These are phyloP conservation scores for Drechslerella coelobrocha DNA, from an alignment of 2,329 filamentous ascomycete species.

Conservation along the genomic window DNA sequence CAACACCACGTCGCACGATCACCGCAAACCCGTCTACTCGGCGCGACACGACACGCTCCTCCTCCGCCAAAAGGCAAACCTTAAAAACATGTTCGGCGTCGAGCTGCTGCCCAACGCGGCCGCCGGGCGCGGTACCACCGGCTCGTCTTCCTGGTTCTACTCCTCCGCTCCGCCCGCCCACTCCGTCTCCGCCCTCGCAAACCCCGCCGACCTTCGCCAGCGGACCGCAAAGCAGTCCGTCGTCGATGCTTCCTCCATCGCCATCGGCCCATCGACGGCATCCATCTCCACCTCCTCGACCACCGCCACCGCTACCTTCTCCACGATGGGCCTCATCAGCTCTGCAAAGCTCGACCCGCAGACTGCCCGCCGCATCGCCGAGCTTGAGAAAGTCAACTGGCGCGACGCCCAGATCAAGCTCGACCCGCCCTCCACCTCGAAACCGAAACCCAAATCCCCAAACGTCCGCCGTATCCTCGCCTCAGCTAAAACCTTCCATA, in stretches of 20 bases:
- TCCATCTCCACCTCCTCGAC: constrained; percentile 16
- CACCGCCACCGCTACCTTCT: not conserved
- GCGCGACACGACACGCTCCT: not conserved
- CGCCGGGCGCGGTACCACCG: constrained; percentile 39
- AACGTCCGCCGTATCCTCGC: constrained; percentile 78
- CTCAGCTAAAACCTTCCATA: constrained; percentile 81
- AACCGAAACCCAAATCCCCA: constrained; percentile 61
- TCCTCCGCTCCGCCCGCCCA: constrained; percentile 46
- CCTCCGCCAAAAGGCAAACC: not conserved
- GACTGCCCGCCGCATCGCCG: constrained; percentile 71
- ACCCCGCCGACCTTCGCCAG: constrained; percentile 49
- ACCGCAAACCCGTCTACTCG: not conserved
- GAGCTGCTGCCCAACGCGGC: constrained; percentile 47
- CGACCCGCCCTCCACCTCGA: constrained; percentile 27
- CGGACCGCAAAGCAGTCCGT: too few species aligned
- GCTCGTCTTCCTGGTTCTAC: constrained; percentile 49
- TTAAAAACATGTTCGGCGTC: constrained; percentile 27
- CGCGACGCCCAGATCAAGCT: constrained; percentile 70
- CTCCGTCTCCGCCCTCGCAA: constrained; percentile 50
- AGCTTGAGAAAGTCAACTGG: constrained; percentile 80
- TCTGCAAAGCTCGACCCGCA: constrained; percentile 34
- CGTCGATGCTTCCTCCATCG: constrained; percentile 32
- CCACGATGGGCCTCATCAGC: not conserved
- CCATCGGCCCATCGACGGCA: too few species aligned
- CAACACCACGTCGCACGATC: not conserved